Conservation (phyloP, 371 early-diverging fungal genomes). For the Haplosporangium sp. region DNA sequence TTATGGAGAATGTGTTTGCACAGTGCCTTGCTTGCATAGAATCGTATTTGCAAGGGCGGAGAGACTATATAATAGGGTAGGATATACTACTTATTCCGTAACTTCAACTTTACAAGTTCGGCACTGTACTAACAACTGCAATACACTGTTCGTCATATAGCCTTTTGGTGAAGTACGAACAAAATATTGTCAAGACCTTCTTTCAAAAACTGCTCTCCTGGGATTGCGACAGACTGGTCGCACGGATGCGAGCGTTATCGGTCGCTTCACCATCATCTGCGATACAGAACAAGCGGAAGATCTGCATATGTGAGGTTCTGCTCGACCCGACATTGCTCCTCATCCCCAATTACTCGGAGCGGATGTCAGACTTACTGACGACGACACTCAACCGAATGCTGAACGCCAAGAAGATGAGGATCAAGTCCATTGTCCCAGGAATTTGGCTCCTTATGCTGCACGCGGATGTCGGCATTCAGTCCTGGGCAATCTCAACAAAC, state of each 20-base stretch:
- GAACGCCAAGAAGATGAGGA: slow-evolving; percentile 24
- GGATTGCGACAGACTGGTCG: slow-evolving; percentile 31
- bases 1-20: slow-evolving; percentile 23
- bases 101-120: neutral
- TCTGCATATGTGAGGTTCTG: slow-evolving; percentile 35
- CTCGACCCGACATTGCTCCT: slow-evolving; percentile 37
- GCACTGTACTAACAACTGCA: neutral
- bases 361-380: slow-evolving; percentile 16
- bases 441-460: slow-evolving; percentile 42
- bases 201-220: slow-evolving; percentile 30
- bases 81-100: too few relatives aligned
- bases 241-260: slow-evolving; percentile 10
- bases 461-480: slow-evolving; percentile 15
- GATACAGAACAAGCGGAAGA: slow-evolving; percentile 13
- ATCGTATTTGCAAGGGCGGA: slow-evolving; percentile 33
- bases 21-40: slow-evolving; percentile 35
- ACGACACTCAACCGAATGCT: slow-evolving; percentile 22
- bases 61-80: slow-evolving; percentile 27
- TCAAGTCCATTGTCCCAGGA: slow-evolving; percentile 40
- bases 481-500: slow-evolving; percentile 35
- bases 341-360: slow-evolving; percentile 9
- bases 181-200: slow-evolving; percentile 26
- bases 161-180: slow-evolving; percentile 12
- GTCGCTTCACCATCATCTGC: slow-evolving; percentile 1
- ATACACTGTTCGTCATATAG: slow-evolving; percentile 2